Evolutionary conservation across 306 rosid species (phyloP).

Genomic region (Trifolium subterraneum): DNA sequence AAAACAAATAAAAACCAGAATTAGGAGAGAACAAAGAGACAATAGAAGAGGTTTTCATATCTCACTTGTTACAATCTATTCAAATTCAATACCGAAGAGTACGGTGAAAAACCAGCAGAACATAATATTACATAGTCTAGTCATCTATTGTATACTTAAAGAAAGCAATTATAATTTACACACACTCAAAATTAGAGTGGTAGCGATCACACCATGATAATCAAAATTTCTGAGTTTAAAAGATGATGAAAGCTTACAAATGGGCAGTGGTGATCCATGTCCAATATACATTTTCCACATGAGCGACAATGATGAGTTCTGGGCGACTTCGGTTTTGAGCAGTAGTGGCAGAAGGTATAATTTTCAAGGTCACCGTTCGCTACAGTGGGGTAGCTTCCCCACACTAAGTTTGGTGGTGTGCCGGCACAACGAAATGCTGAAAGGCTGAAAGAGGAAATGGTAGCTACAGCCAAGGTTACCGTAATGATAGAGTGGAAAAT

Average conservation of each 20-base stretch:
- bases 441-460: slow-evolving; percentile 67
- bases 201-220: slow-evolving; percentile 4
- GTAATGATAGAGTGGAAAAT: slow-evolving; percentile 64
- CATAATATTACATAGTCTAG: not conserved
- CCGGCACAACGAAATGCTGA: slow-evolving; percentile 89
- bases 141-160: not conserved
- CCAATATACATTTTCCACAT: slow-evolving; percentile 77
- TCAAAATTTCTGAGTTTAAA: slow-evolving; percentile 20
- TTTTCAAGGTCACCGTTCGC: slow-evolving; percentile 82
- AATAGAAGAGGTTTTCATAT: slow-evolving; percentile 17
- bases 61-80: slow-evolving; percentile 1
- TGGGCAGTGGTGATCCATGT: slow-evolving; percentile 99
- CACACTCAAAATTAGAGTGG: not conserved
- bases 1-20: slow-evolving; percentile 3
- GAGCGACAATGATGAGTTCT: slow-evolving; percentile 91
- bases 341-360: slow-evolving; percentile 78
- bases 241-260: slow-evolving; percentile 70
- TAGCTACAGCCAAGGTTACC: slow-evolving; percentile 61
- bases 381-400: slow-evolving; percentile 92
- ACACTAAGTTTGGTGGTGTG: slow-evolving; percentile 62
- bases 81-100: slow-evolving; percentile 12
- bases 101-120: slow-evolving; percentile 11
- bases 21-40: not conserved
- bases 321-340: slow-evolving; percentile 91
- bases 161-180: slow-evolving; percentile 4